These are phyloP conservation scores for Eimeria maxima DNA, from an alignment of 169 alveolate genomes.

Conservation along the genomic window DNA sequence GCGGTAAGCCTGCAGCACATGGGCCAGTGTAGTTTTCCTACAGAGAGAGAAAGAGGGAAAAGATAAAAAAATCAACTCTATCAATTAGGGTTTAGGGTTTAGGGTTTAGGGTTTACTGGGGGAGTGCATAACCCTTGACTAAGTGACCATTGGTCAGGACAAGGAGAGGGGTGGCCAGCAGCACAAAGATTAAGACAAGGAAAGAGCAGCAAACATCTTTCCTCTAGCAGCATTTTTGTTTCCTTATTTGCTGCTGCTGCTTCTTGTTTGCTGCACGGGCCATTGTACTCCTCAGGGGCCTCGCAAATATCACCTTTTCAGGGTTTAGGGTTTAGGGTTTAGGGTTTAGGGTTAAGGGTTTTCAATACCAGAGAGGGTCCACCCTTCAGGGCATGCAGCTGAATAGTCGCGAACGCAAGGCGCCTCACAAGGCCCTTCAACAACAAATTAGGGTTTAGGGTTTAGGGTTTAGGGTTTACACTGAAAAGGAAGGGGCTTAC, in stretches of 20 bases:
- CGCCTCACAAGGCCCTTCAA: slow-evolving; percentile 38
- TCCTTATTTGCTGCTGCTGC: background rate
- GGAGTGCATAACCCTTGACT: background rate
- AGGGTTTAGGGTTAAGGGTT: slow-evolving; percentile 2
- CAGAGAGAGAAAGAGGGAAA: background rate
- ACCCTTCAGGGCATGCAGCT: slow-evolving; percentile 23
- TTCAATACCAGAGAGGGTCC: background rate
- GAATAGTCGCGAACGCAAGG: slow-evolving; percentile 36
- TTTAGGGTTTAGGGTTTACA: background rate
- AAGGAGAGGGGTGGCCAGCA: background rate
- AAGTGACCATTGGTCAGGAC: background rate
- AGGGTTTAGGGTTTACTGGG: slow-evolving; percentile 44
- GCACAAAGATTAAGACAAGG: background rate
- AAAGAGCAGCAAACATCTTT: background rate
- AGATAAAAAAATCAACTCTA: background rate
- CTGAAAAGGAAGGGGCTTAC: background rate
- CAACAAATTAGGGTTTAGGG: background rate
- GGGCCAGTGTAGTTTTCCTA: slow-evolving; percentile 2
- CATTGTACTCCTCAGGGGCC: slow-evolving; percentile 43
- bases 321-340: slow-evolving; percentile 4
- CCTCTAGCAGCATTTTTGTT: background rate
- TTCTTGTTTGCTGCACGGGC: slow-evolving; percentile 36
- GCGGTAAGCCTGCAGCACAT: background rate
- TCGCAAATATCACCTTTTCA: background rate
- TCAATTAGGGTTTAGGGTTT: slow-evolving; percentile 7